phyloP scores from a whole-genome alignment of 2,329 filamentous ascomycete species.

The Dendrostoma leiphaemia region DNA sequence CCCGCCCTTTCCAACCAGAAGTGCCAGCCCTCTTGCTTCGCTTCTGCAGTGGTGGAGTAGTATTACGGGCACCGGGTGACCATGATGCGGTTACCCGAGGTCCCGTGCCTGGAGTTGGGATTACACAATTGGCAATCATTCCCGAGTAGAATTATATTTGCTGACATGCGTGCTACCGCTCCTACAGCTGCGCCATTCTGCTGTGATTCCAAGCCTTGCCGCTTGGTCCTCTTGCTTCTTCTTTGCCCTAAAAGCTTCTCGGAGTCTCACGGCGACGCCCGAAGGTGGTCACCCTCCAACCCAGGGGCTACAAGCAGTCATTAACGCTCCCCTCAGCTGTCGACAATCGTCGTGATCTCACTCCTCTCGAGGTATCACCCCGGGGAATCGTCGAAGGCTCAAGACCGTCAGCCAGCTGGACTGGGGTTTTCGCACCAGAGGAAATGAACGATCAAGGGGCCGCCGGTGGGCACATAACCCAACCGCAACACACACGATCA shows the following conservation, averaged over 20 bases:
- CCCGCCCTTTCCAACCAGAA: background rate
- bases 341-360: background rate
- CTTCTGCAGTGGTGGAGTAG: constrained; percentile 1
- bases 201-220: background rate
- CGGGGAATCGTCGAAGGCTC: background rate
- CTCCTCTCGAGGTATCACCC: background rate
- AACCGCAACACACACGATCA: constrained; percentile 37
- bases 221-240: too few relatives aligned
- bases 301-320: background rate
- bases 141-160: background rate
- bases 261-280: background rate
- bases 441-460: constrained; percentile 48
- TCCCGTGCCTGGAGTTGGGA: constrained; percentile 1
- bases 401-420: constrained; percentile 8
- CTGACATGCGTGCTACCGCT: constrained; percentile 9
- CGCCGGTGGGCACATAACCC: constrained; percentile 35
- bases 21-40: background rate
- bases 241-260: background rate
- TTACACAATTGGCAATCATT: constrained; percentile 5
- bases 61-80: constrained; percentile 5
- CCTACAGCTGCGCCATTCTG: constrained; percentile 2
- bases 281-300: background rate
- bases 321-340: background rate
- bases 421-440: background rate
- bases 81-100: constrained; percentile 3